Evolutionary conservation across 2,329 filamentous ascomycete species (phyloP).

Genomic region (Fusarium cyanostomum): DNA sequence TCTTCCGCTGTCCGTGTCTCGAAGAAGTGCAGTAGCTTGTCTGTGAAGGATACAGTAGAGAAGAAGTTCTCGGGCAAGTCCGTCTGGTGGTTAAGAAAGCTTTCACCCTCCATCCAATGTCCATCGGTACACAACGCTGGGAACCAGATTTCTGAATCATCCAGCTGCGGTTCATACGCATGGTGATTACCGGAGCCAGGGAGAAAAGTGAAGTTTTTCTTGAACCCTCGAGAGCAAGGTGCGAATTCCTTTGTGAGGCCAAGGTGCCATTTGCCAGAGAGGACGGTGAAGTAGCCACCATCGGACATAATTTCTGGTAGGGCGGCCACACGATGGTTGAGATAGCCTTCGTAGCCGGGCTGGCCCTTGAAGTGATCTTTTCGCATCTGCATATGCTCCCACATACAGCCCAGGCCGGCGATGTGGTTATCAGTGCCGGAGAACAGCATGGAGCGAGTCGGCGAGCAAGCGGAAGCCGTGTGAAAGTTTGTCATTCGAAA

Average conservation of each 20-base stretch:
- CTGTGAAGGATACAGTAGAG: conserved; percentile 60
- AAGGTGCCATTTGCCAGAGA: conserved; percentile 49
- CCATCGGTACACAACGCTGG: conserved; percentile 48
- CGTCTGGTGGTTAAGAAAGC: conserved; percentile 51
- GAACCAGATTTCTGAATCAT: conserved; percentile 59
- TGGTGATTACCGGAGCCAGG: conserved; percentile 62
- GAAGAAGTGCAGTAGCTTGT: conserved; percentile 61
- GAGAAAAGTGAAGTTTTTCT: conserved; percentile 53
- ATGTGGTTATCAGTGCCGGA: conserved; percentile 67
- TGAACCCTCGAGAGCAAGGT: conserved; percentile 50
- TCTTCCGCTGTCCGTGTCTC: conserved; percentile 46
- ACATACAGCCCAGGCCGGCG: conserved; percentile 62
- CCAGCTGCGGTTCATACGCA: conserved; percentile 57
- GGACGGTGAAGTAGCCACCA: conserved; percentile 45
- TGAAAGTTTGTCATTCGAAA: conserved; percentile 68
- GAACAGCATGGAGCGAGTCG: conserved; percentile 67
- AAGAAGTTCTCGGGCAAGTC: conserved; percentile 60
- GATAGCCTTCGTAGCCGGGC: conserved; percentile 47
- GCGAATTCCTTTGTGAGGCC: conserved; percentile 44
- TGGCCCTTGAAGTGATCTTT: conserved; percentile 15
- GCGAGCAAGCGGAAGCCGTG: conserved; percentile 66
- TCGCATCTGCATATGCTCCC: conserved; percentile 47
- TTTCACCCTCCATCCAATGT: conserved; percentile 54
- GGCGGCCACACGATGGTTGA: conserved; percentile 45
- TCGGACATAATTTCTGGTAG: conserved; percentile 44